Base-by-base conservation (phyloP, 148 eudicot species). In the Linanthus parryae region DNA sequence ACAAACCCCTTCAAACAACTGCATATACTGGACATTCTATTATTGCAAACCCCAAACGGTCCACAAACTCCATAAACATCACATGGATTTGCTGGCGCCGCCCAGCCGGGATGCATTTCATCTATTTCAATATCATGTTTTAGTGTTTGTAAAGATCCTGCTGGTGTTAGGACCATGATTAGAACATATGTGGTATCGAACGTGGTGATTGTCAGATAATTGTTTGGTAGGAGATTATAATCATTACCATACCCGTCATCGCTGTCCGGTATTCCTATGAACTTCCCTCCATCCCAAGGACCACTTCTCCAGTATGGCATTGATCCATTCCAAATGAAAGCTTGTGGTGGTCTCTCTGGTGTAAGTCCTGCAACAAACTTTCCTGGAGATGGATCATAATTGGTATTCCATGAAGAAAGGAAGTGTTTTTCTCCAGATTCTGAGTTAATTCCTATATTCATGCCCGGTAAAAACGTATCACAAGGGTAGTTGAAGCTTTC, bases 31-130 rank as follows among this genome's bases (percentile, higher is more conserved):
- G 56, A 41, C 16, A 11, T 42, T 4, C 21, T 51, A 25, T 36
- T 30, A 21, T 52, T 54, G n/a, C 65, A 61, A 33, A 41, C 47
- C 14, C 65, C 57, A 41, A 52, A 61, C 40, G 57, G 40, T 4
- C 65, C 58, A 52, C 65, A 61, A 1, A 31, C 3, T 28, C 35
- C 0, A 27, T 14, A 22, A 28, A 15, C 22, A 14, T 31, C 23
- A 49, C 12, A 0, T 17, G 0, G 15, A 2, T 17, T 17, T 7
- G 7, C 22, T 49, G 3, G 3, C 34, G 23, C 15, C 19, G 38
- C 23, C 45, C 16, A n/a, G n/a, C n/a, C n/a, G n/a, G n/a, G n/a
- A n/a, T n/a, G n/a, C n/a, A n/a, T n/a, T n/a, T n/a, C n/a, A 2
- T 6, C 0, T 4, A 31, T 16, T 8, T 6, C 25, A 19, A 34